Evolutionary conservation across 2,329 filamentous ascomycete species (phyloP).

Genomic region (Fusarium sp.): DNA sequence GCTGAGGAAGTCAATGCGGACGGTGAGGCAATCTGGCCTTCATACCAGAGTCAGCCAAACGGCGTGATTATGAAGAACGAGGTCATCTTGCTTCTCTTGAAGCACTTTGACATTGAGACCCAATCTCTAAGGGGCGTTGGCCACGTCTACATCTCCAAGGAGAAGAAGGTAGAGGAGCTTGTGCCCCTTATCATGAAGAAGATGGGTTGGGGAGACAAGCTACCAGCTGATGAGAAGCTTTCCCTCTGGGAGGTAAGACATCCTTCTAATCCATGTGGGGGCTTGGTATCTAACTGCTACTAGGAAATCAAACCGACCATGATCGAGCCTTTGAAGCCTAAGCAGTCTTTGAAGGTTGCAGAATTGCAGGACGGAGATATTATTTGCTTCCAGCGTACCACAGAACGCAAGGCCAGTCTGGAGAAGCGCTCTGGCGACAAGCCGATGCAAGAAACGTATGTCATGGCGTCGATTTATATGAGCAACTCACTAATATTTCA

Average conservation of each 20-base stretch:
- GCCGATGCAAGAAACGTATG: slow-evolving; percentile 49
- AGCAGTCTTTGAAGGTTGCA: slow-evolving; percentile 87
- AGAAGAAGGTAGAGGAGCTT: slow-evolving; percentile 89
- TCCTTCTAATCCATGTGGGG: background rate
- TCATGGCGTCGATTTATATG: background rate
- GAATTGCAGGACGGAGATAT: slow-evolving; percentile 98
- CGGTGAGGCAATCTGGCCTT: slow-evolving; percentile 79
- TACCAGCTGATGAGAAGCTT: slow-evolving; percentile 70
- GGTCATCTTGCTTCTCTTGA: slow-evolving; percentile 86
- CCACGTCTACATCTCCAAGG: slow-evolving; percentile 87
- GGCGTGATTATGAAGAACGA: slow-evolving; percentile 70
- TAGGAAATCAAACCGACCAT: slow-evolving; percentile 96
- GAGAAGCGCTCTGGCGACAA: slow-evolving; percentile 46
- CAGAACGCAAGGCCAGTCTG: slow-evolving; percentile 59
- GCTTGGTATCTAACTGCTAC: slow-evolving; percentile 13
- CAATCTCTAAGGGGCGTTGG: slow-evolving; percentile 83
- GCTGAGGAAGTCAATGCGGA: slow-evolving; percentile 74
- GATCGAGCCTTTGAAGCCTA: slow-evolving; percentile 95
- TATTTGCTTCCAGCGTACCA: slow-evolving; percentile 86
- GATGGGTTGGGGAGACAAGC: slow-evolving; percentile 88
- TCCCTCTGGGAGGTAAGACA: slow-evolving; percentile 79
- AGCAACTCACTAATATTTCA: slow-evolving; percentile 20
- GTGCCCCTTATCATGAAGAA: slow-evolving; percentile 80
- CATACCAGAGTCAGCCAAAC: slow-evolving; percentile 68
- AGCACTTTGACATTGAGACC: slow-evolving; percentile 84